Conservation (phyloP, 805 yeast genomes). For the Myxozyma vanderwaltii region DNA sequence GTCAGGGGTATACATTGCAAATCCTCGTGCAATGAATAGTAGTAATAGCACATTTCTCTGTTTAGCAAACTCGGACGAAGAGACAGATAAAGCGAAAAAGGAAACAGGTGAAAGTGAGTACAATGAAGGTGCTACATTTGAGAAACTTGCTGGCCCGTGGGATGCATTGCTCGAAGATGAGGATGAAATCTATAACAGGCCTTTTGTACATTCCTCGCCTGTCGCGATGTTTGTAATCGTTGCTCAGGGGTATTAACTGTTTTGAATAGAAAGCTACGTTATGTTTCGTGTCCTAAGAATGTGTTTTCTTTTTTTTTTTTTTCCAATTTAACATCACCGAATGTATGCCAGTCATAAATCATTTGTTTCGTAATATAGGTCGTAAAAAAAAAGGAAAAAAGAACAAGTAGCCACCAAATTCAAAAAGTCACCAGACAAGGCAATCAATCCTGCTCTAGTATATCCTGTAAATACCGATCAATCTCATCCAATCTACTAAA, state of each 20-base stretch:
- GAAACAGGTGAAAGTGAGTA: background rate
- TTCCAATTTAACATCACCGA: background rate
- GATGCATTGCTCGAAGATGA: background rate
- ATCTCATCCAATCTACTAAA: conserved; percentile 17
- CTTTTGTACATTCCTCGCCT: conserved; percentile 1
- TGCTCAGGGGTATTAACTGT: background rate
- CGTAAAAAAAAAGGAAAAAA: no score
- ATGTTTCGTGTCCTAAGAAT: no score
- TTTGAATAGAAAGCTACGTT: background rate
- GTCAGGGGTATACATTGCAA: background rate
- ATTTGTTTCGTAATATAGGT: background rate
- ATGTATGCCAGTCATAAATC: background rate
- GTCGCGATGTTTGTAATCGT: conserved; percentile 7
- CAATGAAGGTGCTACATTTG: background rate
- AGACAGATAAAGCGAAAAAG: background rate
- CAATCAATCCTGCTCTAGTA: conserved; percentile 12
- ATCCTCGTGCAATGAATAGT: background rate
- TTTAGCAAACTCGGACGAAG: background rate
- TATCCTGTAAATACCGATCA: conserved; percentile 13
- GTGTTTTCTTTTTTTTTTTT: background rate
- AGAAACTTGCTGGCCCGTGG: conserved; percentile 2
- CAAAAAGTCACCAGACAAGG: no score
- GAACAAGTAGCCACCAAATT: no score
- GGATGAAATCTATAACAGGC: conserved; percentile 4
- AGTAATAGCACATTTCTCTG: background rate